Percentiles rank a stretch among this genome's conserved stretches.
These are phyloP conservation scores for Fusarium tupiense DNA, from an alignment of 2,329 filamentous ascomycete species.

Conservation along the genomic window DNA sequence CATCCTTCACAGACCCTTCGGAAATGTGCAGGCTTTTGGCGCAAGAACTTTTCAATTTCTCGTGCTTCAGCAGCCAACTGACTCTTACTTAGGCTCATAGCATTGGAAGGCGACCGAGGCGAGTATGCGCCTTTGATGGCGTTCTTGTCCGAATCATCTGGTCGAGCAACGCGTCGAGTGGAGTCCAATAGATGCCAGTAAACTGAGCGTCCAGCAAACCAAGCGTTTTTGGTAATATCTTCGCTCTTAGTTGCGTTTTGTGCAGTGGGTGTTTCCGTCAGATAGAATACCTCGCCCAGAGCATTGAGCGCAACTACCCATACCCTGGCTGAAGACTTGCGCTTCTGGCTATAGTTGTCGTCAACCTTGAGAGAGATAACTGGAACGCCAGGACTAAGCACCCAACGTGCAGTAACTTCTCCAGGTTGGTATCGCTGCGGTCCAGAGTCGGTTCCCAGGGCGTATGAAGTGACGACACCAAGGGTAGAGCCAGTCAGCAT, in stretches of 20 bases:
- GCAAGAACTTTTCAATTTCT: constrained; percentile 82
- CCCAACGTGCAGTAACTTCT: constrained; percentile 88
- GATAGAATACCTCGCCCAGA: constrained; percentile 88
- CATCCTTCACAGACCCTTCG: constrained; percentile 81
- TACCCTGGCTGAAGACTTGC: constrained; percentile 75
- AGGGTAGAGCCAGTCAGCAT: constrained; percentile 86
- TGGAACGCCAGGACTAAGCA: constrained; percentile 90
- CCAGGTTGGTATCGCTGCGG: constrained; percentile 74
- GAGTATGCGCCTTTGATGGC: constrained; percentile 79
- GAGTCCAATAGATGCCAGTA: constrained; percentile 84
- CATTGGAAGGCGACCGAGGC: constrained; percentile 79
- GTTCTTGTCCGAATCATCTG: constrained; percentile 77
- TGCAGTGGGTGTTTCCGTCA: constrained; percentile 75
- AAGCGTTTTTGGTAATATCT: constrained; percentile 73
- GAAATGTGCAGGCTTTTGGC: constrained; percentile 80
- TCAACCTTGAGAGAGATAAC: constrained; percentile 87
- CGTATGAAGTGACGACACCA: constrained; percentile 84
- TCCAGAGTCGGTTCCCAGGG: constrained; percentile 68
- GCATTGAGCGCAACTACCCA: constrained; percentile 97
- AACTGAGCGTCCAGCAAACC: constrained; percentile 80
- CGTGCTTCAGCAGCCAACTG: constrained; percentile 80
- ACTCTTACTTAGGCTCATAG: constrained; percentile 74
- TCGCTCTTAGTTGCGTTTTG: constrained; percentile 60
- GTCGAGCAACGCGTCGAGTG: constrained; percentile 76
- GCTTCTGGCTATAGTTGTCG: constrained; percentile 78